Evolutionary conservation across 2,329 filamentous ascomycete genomes (phyloP).

Genomic region (Cercospora citrullina): DNA sequence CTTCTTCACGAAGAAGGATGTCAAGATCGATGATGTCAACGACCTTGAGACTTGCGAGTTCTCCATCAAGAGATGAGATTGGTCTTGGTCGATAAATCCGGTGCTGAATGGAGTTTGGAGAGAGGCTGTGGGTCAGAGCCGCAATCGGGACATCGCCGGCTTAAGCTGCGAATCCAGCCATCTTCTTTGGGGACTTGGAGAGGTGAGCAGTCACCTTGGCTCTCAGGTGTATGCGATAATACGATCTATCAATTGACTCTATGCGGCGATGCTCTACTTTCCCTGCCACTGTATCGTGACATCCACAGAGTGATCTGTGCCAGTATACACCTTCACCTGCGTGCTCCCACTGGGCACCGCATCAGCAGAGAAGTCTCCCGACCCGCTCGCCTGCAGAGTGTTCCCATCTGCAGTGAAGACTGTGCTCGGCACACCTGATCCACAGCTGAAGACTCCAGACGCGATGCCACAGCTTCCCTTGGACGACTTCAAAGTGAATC

Average conservation of each 20-base stretch:
- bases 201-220: too few species aligned
- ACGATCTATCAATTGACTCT: background rate
- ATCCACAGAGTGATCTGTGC: constrained; percentile 33
- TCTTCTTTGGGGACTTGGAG: too few species aligned
- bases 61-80: too few species aligned
- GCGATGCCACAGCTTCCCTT: constrained; percentile 62
- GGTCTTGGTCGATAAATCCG: too few species aligned
- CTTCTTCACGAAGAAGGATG: too few species aligned
- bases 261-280: constrained; percentile 17
- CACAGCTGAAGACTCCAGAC: constrained; percentile 57
- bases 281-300: constrained; percentile 45
- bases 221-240: background rate
- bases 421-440: constrained; percentile 47
- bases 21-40: too few species aligned
- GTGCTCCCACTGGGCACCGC: constrained; percentile 44
- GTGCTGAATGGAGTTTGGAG: too few species aligned
- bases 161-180: too few species aligned
- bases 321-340: constrained; percentile 48
- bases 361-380: constrained; percentile 47
- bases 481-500: constrained; percentile 59
- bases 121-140: too few species aligned
- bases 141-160: too few species aligned
- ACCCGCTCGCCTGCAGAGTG: constrained; percentile 43
- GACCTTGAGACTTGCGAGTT: too few species aligned
- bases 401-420: constrained; percentile 44